Evolutionary conservation across 345 rosid genomes (phyloP), one percentile per base, ranked within the genome.

Genomic region (Rhodomyrtus tomentosa): DNA sequence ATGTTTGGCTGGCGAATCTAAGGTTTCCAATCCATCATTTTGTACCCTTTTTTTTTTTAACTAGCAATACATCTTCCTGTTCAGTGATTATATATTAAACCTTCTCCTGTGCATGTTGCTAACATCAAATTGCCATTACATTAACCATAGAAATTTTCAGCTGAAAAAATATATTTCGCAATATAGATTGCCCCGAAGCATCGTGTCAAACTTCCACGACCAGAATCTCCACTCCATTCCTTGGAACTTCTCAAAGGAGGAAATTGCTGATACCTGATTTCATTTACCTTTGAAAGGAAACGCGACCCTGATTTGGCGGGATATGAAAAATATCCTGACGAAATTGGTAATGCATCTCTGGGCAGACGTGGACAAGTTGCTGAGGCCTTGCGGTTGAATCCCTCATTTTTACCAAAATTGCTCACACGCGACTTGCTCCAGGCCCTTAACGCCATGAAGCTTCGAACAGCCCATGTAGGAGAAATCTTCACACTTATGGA

Each of bases 1-100:
- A 52, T 52, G 55, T 52, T 52, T 52, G 55, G 18, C 18, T 0
- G 0, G 0, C 7, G 20, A 52, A 0, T 16, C 22, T 0, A 52
- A 54, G 56, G 56, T 54, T 54, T 55, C 10, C 27, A 24, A 10
- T 55, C 59, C 27, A 24, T 24, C 27, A 55, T 2, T 55, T 55
- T 55, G 58, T 24, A 55, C 6, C 6, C 4, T 24, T 55, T 4
- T 22, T 55, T 10, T 24, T 55, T 4, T 22, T 55, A 55, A 55
- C 58, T 3, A 55, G 22, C 11, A 55, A 25, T 55, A 5, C 62
- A 55, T 55, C 62, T 25, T 10, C 7, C 4, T 22, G 22, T 10
- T 25, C 14, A 1, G 6, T 55, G 15, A 24, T 55, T 11, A 0
- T 21, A 1, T 21, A 21, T 54, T 9, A 54, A 22, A 22, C 3